Evolutionary conservation across 495 filamentous ascomycete genomes (phyloP).

Genomic region (Aspergillus carlsbadensis): DNA sequence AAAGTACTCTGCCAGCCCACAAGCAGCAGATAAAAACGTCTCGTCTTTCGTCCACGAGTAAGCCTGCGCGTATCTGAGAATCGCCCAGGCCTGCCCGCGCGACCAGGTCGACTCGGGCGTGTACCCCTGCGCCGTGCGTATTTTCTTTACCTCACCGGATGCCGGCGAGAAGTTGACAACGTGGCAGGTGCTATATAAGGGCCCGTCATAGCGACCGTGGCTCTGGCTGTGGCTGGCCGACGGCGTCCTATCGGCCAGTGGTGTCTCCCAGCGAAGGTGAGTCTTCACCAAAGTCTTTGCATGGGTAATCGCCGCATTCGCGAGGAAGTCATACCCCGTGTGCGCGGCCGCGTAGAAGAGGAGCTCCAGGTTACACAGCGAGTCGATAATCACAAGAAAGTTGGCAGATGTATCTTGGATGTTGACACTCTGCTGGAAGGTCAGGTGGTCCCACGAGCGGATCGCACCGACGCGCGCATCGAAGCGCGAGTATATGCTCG

Average conservation of each 20-base stretch:
- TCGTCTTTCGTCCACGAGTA: constrained; percentile 40
- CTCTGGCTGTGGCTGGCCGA: no score
- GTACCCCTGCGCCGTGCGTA: constrained; percentile 41
- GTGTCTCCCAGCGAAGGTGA: constrained; percentile 30
- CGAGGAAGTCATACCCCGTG: constrained; percentile 21
- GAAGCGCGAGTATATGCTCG: constrained; percentile 33
- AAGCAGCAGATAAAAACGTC: constrained; percentile 34
- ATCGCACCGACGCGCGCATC: constrained; percentile 36
- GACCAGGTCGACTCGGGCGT: constrained; percentile 37
- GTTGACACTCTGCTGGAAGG: constrained; percentile 16
- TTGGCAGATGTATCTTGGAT: constrained; percentile 26
- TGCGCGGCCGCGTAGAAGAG: constrained; percentile 42
- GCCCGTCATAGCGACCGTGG: constrained; percentile 11
- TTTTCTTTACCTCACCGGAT: constrained; percentile 31
- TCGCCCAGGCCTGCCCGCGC: constrained; percentile 45
- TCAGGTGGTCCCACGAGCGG: constrained; percentile 38
- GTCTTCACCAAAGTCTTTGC: constrained; percentile 30
- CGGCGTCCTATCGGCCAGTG: background rate
- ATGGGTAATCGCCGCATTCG: constrained; percentile 33
- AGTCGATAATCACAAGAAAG: constrained; percentile 46
- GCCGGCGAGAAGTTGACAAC: constrained; percentile 39
- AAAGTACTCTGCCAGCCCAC: constrained; percentile 38
- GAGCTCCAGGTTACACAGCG: constrained; percentile 41
- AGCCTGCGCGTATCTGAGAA: constrained; percentile 43
- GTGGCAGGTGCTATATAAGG: constrained; percentile 32